Percentiles rank a stretch among this genome's conserved stretches.
phyloP scores from a whole-genome alignment of 495 filamentous ascomycete genomes.

The Aspergillus egyptiacus region DNA sequence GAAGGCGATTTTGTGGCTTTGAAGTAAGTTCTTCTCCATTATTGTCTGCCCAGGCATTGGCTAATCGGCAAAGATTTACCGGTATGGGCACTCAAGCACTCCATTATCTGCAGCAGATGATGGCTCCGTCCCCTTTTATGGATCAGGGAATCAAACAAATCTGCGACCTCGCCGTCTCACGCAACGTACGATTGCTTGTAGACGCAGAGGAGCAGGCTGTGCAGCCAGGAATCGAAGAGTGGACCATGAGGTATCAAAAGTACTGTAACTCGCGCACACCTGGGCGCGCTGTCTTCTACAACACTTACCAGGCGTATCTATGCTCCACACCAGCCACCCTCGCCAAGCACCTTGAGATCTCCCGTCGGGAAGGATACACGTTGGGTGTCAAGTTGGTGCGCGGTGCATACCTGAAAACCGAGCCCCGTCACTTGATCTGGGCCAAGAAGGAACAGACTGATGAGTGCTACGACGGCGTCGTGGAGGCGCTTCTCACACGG shows the following conservation, averaged over 20 bases:
- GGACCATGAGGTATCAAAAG: constrained; percentile 74
- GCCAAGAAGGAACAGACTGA: constrained; percentile 80
- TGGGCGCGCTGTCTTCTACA: constrained; percentile 60
- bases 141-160: constrained; percentile 64
- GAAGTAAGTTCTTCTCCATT: constrained; percentile 50
- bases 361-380: constrained; percentile 63
- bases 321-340: constrained; percentile 62
- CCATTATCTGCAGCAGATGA: constrained; percentile 51
- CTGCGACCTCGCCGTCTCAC: constrained; percentile 66
- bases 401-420: constrained; percentile 79
- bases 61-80: constrained; percentile 53
- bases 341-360: constrained; percentile 58
- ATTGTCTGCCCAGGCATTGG: background rate
- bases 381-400: constrained; percentile 89
- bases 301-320: constrained; percentile 81
- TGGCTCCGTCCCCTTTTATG: constrained; percentile 56
- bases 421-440: constrained; percentile 73
- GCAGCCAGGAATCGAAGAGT: constrained; percentile 78
- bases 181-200: constrained; percentile 71
- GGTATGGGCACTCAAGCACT: constrained; percentile 82
- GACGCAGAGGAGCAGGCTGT: constrained; percentile 83
- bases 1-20: constrained; percentile 80
- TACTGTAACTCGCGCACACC: constrained; percentile 64
- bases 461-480: constrained; percentile 54
- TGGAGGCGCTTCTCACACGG: constrained; percentile 52